Percentiles rank a stretch among this genome's conserved stretches.
These are phyloP conservation scores for Cymodocea nodosa DNA, from an alignment of 116 monocot species.

Conservation along the genomic window DNA sequence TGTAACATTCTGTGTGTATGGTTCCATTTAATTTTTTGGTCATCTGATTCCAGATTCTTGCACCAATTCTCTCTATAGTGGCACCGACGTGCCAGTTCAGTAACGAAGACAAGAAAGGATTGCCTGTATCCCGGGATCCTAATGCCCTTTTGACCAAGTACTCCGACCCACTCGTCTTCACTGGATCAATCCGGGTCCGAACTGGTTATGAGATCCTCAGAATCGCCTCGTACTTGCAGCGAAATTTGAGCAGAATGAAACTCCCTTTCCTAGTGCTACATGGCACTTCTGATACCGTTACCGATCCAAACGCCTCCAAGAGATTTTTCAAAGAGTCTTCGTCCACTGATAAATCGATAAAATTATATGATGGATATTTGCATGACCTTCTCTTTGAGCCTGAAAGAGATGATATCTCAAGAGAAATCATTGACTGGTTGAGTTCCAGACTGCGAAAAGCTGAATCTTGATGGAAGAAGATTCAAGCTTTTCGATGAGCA, in stretches of 20 bases:
- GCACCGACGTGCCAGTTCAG: constrained; percentile 56
- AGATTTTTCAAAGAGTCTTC: constrained; percentile 31
- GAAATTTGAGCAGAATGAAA: constrained; percentile 36
- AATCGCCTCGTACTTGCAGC: constrained; percentile 41
- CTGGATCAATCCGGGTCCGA: constrained; percentile 61
- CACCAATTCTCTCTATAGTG: constrained; percentile 64
- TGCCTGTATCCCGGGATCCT: constrained; percentile 70
- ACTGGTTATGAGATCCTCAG: constrained; percentile 80
- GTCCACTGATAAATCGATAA: constrained; percentile 51
- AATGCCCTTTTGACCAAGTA: constrained; percentile 69
- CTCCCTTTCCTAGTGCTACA: constrained; percentile 81
- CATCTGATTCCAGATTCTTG: constrained; percentile 33
- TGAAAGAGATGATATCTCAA: constrained; percentile 48
- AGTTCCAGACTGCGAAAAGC: background rate
- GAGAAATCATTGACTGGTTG: constrained; percentile 59
- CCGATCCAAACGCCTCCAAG: constrained; percentile 48
- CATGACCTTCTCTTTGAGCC: constrained; percentile 84
- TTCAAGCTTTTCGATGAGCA: too few species aligned
- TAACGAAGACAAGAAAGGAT: constrained; percentile 30
- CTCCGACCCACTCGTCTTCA: constrained; percentile 80
- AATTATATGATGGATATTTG: constrained; percentile 52
- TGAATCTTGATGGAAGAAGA: too few species aligned
- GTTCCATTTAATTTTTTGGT: too few species aligned
- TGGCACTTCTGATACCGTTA: constrained; percentile 61
- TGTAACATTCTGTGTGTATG: too few species aligned